Base-by-base conservation (phyloP, 441 rosid genomes). In the Adansonia gregorii region DNA sequence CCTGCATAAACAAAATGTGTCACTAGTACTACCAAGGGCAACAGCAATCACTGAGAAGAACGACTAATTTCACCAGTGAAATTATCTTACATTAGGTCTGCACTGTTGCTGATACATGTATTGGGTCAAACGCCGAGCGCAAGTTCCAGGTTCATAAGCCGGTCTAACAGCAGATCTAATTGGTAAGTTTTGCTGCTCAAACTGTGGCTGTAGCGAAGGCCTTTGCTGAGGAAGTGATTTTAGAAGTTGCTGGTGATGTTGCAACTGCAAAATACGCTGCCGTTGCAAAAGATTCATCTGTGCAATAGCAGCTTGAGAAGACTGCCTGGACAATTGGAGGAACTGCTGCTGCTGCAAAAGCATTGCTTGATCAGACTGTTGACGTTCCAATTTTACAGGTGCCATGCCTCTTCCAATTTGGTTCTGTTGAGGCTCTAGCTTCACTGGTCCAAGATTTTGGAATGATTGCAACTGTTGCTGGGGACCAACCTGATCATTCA, bases 91-190 rank as follows among this genome's bases (percentile, higher is more conserved):
- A 67, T 76, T 66, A 22, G 87, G 89, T 68, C 87, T 84, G 45
- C 49, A 77, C 76, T 84, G 84, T 78, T 84, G 87, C 68, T 80
- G 81, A 68, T 80, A 72, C 76, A 86, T 80, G 71, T 82, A 86
- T 55, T 82, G 85, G 3, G 85, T 76, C 79, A 86, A 67, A 59
- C 84, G 87, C 65, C 75, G 81, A 58, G 87, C 86, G 52, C 89
- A 84, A 58, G 73, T 82, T 75, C 88, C 87, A 8, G 87, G 87
- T 78, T 86, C 87, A 76, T 83, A 82, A 15, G 75, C 81, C 8
- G 84, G 76, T 77, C 73, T 82, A 15, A 73, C 70, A 46, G 80
- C 63, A 10, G 88, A 81, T 79, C 83, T 73, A 52, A 76, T 43
- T 15, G 85, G 87, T 54, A 78, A 64, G 72, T 78, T 84, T 70